Base-by-base conservation (phyloP, 768 basidiomycete genomes). In the Filobasidium wieringae region DNA sequence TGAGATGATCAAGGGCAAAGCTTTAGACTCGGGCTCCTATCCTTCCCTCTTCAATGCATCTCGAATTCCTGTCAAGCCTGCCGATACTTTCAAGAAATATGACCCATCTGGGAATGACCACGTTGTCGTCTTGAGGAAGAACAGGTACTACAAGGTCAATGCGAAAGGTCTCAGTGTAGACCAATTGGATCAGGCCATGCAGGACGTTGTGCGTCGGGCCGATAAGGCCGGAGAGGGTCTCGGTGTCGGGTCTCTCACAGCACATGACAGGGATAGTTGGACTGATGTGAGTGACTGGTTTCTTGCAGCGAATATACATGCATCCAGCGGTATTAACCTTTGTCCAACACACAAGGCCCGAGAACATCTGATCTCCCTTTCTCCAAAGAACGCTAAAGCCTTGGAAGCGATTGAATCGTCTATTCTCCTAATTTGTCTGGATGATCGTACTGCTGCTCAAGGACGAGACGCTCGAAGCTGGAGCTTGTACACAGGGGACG, bases 191-290 rank as follows among this genome's bases (percentile, higher is more conserved):
- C 83, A 84, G 4, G 67, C 68, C 1, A 67, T 73, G 65, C 82
- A 81, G 9, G 86, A 95, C 66, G 77, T 99, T n/a, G 85, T 95
- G 77, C 78, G 80, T 30, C 80, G 93, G 59, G 83, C 91, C 55
- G 74, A 77, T 51, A 68, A 78, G 43, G 84, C 84, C 0, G 88
- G 83, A 0, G 26, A 73, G 77, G 84, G 79, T 0, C 78, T 85
- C 17, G 83, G 81, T 1, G 76, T 95, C 17, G 95, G 95, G 34
- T 85, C 84, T 0, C 78, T 97, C 55, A 93, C 91, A 0, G 80
- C 84, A 0, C 91, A 95, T 65, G 87, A 93, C 74, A 78, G 95
- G 15, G 91, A 96, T 69, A 69, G 79, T 11, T 97, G 95, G 95
- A 78, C 91, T 0, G 83, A 89, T 65, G 87, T 87, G 50, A 31